A percentile compares a stretch with the other conserved stretches of the same genome.
These are phyloP conservation scores for Coprinellus micaceus DNA, from an alignment of 768 basidiomycete species.

Conservation along the genomic window DNA sequence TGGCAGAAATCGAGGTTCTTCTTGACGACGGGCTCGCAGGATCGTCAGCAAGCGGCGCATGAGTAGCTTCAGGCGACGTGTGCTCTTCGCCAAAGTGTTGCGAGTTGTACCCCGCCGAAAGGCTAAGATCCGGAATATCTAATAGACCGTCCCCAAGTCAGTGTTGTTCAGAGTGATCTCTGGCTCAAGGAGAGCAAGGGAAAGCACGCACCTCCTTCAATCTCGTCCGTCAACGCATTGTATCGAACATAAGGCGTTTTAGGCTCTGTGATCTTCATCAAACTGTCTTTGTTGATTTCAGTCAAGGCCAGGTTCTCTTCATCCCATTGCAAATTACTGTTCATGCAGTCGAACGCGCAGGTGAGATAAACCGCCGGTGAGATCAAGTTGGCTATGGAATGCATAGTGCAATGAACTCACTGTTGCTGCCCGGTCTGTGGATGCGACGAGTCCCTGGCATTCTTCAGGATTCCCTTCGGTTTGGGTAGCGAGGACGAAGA, in stretches of 20 bases:
- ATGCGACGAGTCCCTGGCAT: slow-evolving; percentile 47
- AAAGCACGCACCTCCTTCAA: slow-evolving; percentile 76
- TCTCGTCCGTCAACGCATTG: slow-evolving; percentile 78
- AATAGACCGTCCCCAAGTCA: too few species aligned
- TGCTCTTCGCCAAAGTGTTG: slow-evolving; percentile 18
- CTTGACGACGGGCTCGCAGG: slow-evolving; percentile 66
- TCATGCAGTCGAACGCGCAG: slow-evolving; percentile 13
- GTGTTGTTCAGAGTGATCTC: too few species aligned
- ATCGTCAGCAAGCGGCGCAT: slow-evolving; percentile 56
- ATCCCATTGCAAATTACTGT: slow-evolving; percentile 85
- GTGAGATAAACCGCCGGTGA: too few species aligned
- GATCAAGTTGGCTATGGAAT: too few species aligned
- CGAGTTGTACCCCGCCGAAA: slow-evolving; percentile 43
- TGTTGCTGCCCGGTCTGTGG: slow-evolving; percentile 45
- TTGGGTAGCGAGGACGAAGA: slow-evolving; percentile 67
- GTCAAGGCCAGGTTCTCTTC: slow-evolving; percentile 91
- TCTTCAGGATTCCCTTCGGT: slow-evolving; percentile 90
- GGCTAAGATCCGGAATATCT: slow-evolving; percentile 84
- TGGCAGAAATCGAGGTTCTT: slow-evolving; percentile 71
- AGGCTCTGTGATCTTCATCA: slow-evolving; percentile 98
- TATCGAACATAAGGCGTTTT: slow-evolving; percentile 96
- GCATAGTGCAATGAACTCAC: too few species aligned
- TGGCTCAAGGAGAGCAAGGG: too few species aligned
- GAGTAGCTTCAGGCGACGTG: slow-evolving; percentile 38
- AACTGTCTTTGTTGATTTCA: slow-evolving; percentile 89